Evolutionary conservation across 202 grass and related monocot genomes (phyloP), one percentile per base, ranked within the genome.

Genomic region (Zoysia matrella): DNA sequence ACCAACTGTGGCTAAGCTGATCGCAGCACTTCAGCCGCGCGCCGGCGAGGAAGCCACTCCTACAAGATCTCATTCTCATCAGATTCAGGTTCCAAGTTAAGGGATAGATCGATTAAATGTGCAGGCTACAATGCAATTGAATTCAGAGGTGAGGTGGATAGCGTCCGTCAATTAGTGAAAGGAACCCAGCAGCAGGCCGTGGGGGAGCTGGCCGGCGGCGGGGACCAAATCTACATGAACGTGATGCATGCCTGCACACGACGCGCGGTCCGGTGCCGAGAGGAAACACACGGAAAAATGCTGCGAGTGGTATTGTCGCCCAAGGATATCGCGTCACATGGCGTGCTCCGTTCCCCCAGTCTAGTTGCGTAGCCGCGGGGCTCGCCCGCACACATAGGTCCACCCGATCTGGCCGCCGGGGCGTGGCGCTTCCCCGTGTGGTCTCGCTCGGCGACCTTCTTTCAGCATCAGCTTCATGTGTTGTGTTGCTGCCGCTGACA

Each of bases 231-330:
- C 75, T 18, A 11, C 76, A 43, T 52, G 62, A 36, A 47, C 22
- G 22, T 30, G 22, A 30, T 30, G 22, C 22, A 30, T 30, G 22
- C 22, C 65, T 63, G 12, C 2, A 8, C 55, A 22, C 22, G 57
- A n/a, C 57, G 57, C 18, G 55, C 69, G 69, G 69, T 68, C 60
- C 60, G 80, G 58, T 52, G 49, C 42, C 60, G 7, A 41, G 11
- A 12, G 63, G 46, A 67, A 67, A 67, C 75, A 48, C 41, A 46
- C 39, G 8, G 81, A 58, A 76, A 69, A 84, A 80, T 30, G 65
- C 49, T 44, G 48, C 48, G 54, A 47, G 54, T 73, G 81, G 70
- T 84, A 83, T 88, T 74, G 81, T 84, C 55, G 76, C 48, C 16
- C 62, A 16, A 66, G 46, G 70, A 69, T 44, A 36, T 47, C 75